These are phyloP conservation scores for Entophlyctis luteolus DNA, from an alignment of 192 early-diverging fungal genomes.

Conservation along the genomic window DNA sequence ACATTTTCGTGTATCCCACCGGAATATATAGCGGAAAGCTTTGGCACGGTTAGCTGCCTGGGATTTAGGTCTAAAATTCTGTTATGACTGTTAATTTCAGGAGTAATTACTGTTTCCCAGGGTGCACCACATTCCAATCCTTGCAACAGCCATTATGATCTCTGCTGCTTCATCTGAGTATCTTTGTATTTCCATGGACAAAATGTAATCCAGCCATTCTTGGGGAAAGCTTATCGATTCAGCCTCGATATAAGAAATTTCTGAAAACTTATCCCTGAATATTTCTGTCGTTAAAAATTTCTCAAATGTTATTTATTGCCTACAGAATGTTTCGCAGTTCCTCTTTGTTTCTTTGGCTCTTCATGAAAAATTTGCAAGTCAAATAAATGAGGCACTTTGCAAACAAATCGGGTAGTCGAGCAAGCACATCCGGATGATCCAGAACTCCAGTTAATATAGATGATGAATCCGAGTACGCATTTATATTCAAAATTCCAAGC, in stretches of 20 bases:
- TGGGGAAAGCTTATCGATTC: slow-evolving; percentile 12
- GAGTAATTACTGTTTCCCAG: neutral
- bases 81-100: neutral
- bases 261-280: too few relatives aligned
- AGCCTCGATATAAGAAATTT: too few relatives aligned
- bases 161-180: neutral
- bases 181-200: neutral
- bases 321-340: neutral
- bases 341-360: slow-evolving; percentile 6
- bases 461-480: slow-evolving; percentile 32
- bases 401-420: slow-evolving; percentile 28
- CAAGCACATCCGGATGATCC: slow-evolving; percentile 24
- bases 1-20: neutral
- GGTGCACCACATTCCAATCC: neutral
- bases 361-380: too few relatives aligned
- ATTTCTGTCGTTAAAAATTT: too few relatives aligned
- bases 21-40: slow-evolving; percentile 2
- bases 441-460: slow-evolving; percentile 37
- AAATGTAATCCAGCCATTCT: slow-evolving; percentile 3
- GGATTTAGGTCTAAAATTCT: neutral
- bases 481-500: neutral
- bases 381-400: slow-evolving; percentile 34
- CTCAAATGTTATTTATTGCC: too few relatives aligned
- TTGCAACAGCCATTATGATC: neutral
- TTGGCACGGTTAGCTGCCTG: neutral